Evolutionary conservation across 2,329 filamentous ascomycete genomes (phyloP), one percentile per base, ranked within the genome.

Genomic region (Penicillium sp.): DNA sequence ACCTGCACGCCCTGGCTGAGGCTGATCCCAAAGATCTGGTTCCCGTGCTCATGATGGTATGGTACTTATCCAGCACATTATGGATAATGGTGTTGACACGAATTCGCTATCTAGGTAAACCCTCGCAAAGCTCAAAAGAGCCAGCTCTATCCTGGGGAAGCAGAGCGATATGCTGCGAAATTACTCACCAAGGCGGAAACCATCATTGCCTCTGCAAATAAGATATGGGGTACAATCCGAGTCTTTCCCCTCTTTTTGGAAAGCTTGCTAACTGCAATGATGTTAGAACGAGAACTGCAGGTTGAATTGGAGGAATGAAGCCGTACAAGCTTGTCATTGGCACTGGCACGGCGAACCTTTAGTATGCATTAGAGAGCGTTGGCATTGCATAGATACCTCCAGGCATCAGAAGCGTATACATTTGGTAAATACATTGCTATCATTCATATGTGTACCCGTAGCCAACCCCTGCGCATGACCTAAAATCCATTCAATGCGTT

Each of bases 41-140:
- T 2, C 85, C 86, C 6, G 72, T 90, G n/a, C 72, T 91, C 44
- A 79, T 87, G 74, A 84, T 87, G 77, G 83, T 83, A 61, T 57
- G 33, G 73, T 56, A 32, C 15, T 37, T 49, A 7, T 24, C 20
- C 12, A 10, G 23, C 15, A 37, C 6, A 25, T 20, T 13, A 32
- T 32, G 4, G 35, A 31, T 28, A 46, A 38, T 37, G 40, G 29
- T 23, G 31, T 20, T 31, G 27, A 46, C 9, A 42, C 39, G 9
- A 8, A 12, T n/a, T 6, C 20, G 2, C 7, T 40, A 8, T 10
- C 41, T 49, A 84, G 80, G 83, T 82, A 4, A 85, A 87, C 70
- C 83, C 84, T 15, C 83, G 80, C 58, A 87, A 86, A 60, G 54
- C 62, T 39, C 64, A 67, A 50, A 62, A 67, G 48, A 66, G 69